Evolutionary conservation across 306 rosid genomes (phyloP).

Genomic region (Corylus heterophylla): DNA sequence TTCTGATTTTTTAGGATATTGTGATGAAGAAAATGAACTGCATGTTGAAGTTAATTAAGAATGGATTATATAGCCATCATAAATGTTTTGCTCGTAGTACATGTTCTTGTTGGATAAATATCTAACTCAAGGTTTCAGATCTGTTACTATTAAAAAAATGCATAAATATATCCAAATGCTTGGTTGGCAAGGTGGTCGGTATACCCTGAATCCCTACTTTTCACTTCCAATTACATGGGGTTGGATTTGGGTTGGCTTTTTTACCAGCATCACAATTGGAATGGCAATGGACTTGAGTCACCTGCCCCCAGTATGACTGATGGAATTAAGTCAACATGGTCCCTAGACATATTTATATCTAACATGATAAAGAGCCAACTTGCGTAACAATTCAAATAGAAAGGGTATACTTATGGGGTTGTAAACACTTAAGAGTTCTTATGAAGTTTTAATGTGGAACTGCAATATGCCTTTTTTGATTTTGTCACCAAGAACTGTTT

Average conservation of each 20-base stretch:
- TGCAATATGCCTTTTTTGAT: background rate
- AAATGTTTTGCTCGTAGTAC: background rate
- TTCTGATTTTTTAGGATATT: background rate
- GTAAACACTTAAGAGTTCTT: background rate
- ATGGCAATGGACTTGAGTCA: background rate
- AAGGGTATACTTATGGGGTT: background rate
- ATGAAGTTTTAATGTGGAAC: background rate
- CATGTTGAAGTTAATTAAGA: background rate
- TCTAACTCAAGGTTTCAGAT: background rate
- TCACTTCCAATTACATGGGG: background rate
- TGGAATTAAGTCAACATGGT: no score
- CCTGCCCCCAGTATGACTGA: background rate
- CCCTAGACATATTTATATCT: background rate
- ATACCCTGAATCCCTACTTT: background rate
- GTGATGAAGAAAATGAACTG: background rate
- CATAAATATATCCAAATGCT: slow-evolving; percentile 2
- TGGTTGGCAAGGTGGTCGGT: background rate
- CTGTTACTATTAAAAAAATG: background rate
- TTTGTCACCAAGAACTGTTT: background rate
- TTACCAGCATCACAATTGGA: background rate
- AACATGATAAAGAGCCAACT: background rate
- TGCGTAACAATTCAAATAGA: background rate
- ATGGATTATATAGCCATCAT: background rate
- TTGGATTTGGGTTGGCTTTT: background rate
- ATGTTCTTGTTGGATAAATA: background rate